phyloP scores from a whole-genome alignment of 106 monocot genomes.

The Dioscorea dumetorum region DNA sequence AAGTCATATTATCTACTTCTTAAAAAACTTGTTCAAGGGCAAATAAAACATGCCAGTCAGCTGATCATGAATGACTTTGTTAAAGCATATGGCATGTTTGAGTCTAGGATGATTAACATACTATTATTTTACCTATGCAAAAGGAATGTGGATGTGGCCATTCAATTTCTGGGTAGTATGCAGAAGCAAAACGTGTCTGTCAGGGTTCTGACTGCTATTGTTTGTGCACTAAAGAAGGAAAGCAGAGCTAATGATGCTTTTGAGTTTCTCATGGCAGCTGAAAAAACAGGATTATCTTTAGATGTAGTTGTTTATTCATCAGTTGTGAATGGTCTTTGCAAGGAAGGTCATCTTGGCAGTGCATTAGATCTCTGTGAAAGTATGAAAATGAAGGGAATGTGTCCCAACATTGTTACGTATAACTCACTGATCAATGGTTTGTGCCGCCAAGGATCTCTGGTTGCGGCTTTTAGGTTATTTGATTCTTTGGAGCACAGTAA shows the following conservation, averaged over 20 bases:
- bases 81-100: conserved; percentile 51
- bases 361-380: conserved; percentile 72
- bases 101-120: conserved; percentile 32
- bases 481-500: conserved; percentile 51
- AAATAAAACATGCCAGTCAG: conserved; percentile 15
- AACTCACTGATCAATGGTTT: conserved; percentile 84
- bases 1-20: conserved; percentile 52
- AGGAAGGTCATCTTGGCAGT: conserved; percentile 61
- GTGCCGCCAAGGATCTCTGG: conserved; percentile 67
- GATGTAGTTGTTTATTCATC: conserved; percentile 61
- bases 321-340: conserved; percentile 80
- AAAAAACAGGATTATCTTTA: conserved; percentile 20
- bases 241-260: conserved; percentile 52
- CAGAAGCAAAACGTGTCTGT: conserved; percentile 23
- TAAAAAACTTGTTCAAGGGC: conserved; percentile 36
- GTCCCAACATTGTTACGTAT: conserved; percentile 57
- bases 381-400: conserved; percentile 53
- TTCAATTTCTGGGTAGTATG: conserved; percentile 19
- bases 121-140: conserved; percentile 42
- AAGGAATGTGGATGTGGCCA: conserved; percentile 29
- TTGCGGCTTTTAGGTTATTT: conserved; percentile 83
- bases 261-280: conserved; percentile 45
- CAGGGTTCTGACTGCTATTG: conserved; percentile 32
- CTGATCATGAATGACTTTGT: conserved; percentile 42
- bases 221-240: conserved; percentile 39